Base-by-base conservation (phyloP, 371 early-diverging fungal genomes). In the Saksenaea vasiformis region DNA sequence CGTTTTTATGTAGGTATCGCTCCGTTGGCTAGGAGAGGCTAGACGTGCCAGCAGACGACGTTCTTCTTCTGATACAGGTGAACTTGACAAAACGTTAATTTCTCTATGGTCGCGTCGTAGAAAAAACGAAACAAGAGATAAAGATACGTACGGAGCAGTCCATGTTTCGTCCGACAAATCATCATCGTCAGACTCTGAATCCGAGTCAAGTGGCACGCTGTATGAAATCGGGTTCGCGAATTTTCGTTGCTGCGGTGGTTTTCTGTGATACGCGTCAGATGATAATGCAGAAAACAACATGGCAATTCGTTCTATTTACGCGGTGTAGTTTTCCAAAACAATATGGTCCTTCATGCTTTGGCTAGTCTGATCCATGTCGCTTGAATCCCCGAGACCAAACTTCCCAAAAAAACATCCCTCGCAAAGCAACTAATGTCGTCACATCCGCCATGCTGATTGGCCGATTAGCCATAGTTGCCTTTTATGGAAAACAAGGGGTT, bases 131-230 rank as follows among this genome's bases (percentile, higher is more conserved):
- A 17, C 5, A 17, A 41, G 2, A 17, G 14, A 41, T 3, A 26
- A 47, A 22, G 10, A 22, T 10, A 22, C 51, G 11, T 47, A 47
- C 51, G 51, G 51, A n/a, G 44, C 19, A n/a, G 44, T 14, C 51
- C 51, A 47, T 22, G 17, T 17, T 22, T 17, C 10, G 5, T 47
- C 51, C 22, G 22, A 22, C 28, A 34, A 15, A 38, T 64, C 60
- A 15, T 72, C 76, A 14, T 51, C 38, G 24, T 76, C 76, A 13
- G 62, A 60, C 3, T 62, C 71, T 39, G 71, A 70, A 27, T 71
- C 76, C 1, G 66, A 61, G 54, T 68, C 70, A 11, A 66, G 28
- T 34, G 66, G 70, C 24, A 24, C 58, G 15, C 53, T n/a, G 36
- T 70, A 65, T 11, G 38, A 41, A 5, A 61, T 63, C 4, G 71